phyloP scores from a whole-genome alignment of 345 rosid species.

The Ailanthus altissimus region DNA sequence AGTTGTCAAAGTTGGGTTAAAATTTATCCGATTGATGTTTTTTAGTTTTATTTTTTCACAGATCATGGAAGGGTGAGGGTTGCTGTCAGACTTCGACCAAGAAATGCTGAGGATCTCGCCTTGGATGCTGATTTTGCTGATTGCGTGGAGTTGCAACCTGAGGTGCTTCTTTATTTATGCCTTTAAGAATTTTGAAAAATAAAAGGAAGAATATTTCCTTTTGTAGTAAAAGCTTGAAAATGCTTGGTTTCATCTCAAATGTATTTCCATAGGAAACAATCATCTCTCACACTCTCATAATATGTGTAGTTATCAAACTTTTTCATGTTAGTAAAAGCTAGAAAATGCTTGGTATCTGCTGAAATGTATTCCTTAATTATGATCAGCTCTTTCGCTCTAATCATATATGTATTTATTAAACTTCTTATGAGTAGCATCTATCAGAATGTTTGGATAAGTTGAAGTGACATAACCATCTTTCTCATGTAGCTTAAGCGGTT shows the following conservation, averaged over 20 bases:
- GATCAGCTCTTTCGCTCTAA: no score
- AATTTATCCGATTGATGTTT: background rate
- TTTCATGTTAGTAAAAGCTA: no score
- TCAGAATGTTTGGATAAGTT: background rate
- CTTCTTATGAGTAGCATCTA: background rate
- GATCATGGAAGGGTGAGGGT: conserved; percentile 92
- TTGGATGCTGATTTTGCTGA: conserved; percentile 82
- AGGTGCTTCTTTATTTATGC: conserved; percentile 46
- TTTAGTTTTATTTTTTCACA: conserved; percentile 23
- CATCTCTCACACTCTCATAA: no score
- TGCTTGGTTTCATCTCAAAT: background rate
- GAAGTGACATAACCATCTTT: background rate
- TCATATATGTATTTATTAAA: background rate
- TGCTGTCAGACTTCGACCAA: conserved; percentile 82
- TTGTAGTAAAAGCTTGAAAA: background rate
- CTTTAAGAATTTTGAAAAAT: background rate
- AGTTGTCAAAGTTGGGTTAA: background rate
- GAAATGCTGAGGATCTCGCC: conserved; percentile 65
- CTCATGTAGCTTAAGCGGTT: conserved; percentile 69
- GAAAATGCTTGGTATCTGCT: no score
- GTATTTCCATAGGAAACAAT: no score
- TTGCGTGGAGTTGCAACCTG: conserved; percentile 86
- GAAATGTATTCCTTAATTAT: no score
- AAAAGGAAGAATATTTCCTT: background rate
- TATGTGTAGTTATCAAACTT: no score